phyloP scores from a whole-genome alignment of 208 protist genomes.

The Zelonia costaricensis region DNA sequence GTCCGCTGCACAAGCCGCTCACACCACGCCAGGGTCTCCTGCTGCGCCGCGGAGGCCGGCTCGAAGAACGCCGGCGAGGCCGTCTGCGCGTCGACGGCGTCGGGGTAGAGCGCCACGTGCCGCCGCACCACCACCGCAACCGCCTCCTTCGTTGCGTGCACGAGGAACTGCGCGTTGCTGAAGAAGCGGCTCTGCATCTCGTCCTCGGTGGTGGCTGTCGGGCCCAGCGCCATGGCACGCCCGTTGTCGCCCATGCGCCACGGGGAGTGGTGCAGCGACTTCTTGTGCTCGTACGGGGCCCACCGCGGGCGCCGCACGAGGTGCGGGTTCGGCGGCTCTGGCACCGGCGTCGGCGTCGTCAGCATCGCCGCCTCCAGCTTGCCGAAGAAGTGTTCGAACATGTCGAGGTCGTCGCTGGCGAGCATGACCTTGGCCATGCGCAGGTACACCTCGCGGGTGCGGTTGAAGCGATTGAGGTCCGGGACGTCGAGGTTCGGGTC shows the following conservation, averaged over 20 bases:
- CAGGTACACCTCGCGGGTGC: slow-evolving; percentile 87
- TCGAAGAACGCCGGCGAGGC: slow-evolving; percentile 24
- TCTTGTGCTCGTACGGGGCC: slow-evolving; percentile 76
- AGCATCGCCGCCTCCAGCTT: slow-evolving; percentile 82
- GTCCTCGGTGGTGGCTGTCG: slow-evolving; percentile 46
- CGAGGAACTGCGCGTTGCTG: slow-evolving; percentile 83
- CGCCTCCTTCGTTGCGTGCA: slow-evolving; percentile 63
- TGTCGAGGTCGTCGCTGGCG: slow-evolving; percentile 43
- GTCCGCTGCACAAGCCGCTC: slow-evolving; percentile 58
- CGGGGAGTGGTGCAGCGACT: slow-evolving; percentile 74
- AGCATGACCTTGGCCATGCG: slow-evolving; percentile 82
- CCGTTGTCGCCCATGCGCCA: slow-evolving; percentile 81
- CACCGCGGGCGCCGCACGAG: slow-evolving; percentile 69
- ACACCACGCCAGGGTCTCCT: slow-evolving; percentile 50
- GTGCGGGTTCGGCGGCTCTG: slow-evolving; percentile 90
- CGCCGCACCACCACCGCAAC: slow-evolving; percentile 48
- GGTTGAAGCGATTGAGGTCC: slow-evolving; percentile 93
- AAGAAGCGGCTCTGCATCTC: slow-evolving; percentile 88
- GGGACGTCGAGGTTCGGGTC: slow-evolving; percentile 91
- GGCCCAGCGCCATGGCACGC: slow-evolving; percentile 70
- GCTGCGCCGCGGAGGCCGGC: slow-evolving; percentile 17
- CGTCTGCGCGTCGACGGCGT: slow-evolving; percentile 26
- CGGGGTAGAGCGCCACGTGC: slow-evolving; percentile 32
- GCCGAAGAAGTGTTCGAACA: slow-evolving; percentile 76
- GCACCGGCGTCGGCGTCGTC: slow-evolving; percentile 86